These are phyloP conservation scores for Fusarium kyushuense DNA, from an alignment of 2,329 filamentous ascomycete species.

Conservation along the genomic window DNA sequence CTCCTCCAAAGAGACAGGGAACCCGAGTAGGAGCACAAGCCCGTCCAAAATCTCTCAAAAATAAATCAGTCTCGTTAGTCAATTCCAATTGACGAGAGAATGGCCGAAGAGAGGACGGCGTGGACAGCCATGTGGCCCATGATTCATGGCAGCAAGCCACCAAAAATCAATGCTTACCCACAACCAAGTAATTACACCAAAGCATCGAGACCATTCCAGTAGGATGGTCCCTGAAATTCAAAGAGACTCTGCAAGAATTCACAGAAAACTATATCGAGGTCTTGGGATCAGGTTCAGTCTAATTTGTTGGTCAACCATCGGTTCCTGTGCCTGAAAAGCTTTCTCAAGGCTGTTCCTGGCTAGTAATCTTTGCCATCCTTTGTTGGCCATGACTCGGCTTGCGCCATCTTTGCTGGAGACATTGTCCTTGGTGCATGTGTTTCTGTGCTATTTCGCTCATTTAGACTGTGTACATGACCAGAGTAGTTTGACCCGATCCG, in stretches of 20 bases:
- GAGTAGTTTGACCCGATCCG: conserved; percentile 3
- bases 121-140: conserved; percentile 26
- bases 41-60: neutral
- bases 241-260: conserved; percentile 32
- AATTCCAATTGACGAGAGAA: conserved; percentile 1
- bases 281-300: neutral
- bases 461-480: conserved; percentile 3
- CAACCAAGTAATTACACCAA: conserved; percentile 12
- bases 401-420: conserved; percentile 24
- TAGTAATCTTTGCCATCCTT: conserved; percentile 34
- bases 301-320: conserved; percentile 4
- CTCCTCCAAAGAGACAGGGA: conserved; percentile 13
- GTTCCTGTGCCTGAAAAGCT: conserved; percentile 30
- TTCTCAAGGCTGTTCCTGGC: conserved; percentile 36
- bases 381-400: conserved; percentile 38
- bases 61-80: conserved; percentile 1
- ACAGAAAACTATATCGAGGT: conserved; percentile 34
- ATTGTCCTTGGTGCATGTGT: conserved; percentile 7
- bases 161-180: conserved; percentile 11
- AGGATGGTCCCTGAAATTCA: conserved; percentile 31
- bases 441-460: conserved; percentile 8
- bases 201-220: conserved; percentile 37
- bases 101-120: neutral
- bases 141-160: conserved; percentile 38
- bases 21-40: conserved; percentile 6